A percentile compares a stretch with the other conserved stretches of the same genome.
These are phyloP conservation scores for Venturiaceae sp. DNA, from an alignment of 2,329 filamentous ascomycete genomes.

Conservation along the genomic window DNA sequence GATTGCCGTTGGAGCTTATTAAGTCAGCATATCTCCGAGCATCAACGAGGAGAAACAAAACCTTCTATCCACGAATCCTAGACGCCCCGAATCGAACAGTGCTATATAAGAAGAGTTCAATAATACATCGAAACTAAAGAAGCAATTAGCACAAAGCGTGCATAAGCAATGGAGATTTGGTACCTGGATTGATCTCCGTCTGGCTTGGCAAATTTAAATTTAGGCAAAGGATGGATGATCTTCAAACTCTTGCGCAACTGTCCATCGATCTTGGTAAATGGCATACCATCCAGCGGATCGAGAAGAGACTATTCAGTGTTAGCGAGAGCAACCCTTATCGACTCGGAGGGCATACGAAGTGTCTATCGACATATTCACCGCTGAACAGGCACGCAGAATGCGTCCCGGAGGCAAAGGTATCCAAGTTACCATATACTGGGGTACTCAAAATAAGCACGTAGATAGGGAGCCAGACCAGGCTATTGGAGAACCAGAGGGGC, in stretches of 20 bases:
- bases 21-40: neutral
- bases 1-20: neutral
- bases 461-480: neutral
- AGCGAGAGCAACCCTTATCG: neutral
- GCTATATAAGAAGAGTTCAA: neutral
- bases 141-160: neutral
- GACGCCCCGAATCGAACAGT: neutral
- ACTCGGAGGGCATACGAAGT: neutral
- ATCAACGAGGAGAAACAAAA: neutral
- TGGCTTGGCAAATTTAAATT: neutral
- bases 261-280: constrained; percentile 1
- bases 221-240: neutral
- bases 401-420: neutral
- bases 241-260: neutral
- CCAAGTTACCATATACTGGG: neutral
- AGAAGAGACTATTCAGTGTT: neutral
- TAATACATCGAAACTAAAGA: neutral
- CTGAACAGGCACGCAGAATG: neutral
- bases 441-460: neutral
- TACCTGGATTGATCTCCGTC: neutral
- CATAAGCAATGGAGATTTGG: neutral
- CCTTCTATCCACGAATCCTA: constrained; percentile 1
- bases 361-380: neutral
- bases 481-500: neutral
- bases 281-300: constrained; percentile 4